Evolutionary conservation across 2,329 filamentous ascomycete genomes (phyloP).

Genomic region (Arthrocladium fulminans): DNA sequence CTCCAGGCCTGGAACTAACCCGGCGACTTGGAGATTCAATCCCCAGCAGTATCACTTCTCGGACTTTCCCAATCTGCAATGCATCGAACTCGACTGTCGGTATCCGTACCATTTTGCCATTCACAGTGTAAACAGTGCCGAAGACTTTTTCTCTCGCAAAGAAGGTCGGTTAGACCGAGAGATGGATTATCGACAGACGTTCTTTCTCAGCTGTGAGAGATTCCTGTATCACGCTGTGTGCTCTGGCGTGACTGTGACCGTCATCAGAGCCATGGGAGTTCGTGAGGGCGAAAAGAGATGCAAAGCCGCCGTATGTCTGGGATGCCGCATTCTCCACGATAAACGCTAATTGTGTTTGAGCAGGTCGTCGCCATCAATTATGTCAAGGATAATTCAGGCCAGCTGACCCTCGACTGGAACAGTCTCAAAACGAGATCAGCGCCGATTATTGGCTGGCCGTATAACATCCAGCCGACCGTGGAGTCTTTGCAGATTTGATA

Average conservation of each 20-base stretch:
- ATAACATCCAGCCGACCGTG: not conserved
- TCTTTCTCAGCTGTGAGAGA: slow-evolving; percentile 5
- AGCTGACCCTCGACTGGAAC: slow-evolving; percentile 4
- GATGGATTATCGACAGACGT: slow-evolving; percentile 3
- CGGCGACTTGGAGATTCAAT: not conserved
- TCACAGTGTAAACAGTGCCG: not conserved
- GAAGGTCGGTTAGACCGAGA: slow-evolving; percentile 1
- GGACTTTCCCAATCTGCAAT: not conserved
- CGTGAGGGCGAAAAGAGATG: not conserved
- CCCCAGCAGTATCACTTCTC: not conserved
- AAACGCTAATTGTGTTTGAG: not conserved
- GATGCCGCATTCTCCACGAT: not conserved
- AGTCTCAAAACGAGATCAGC: slow-evolving; percentile 1
- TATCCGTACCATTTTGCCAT: slow-evolving; percentile 5
- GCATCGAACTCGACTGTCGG: slow-evolving; percentile 6
- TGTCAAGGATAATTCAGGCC: not conserved
- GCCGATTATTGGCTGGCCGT: slow-evolving; percentile 3
- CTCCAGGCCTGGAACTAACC: not conserved
- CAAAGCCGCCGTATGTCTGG: slow-evolving; percentile 1
- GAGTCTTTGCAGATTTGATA: not conserved
- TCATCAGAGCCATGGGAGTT: slow-evolving; percentile 4
- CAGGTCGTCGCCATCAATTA: slow-evolving; percentile 7
- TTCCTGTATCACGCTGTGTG: not conserved
- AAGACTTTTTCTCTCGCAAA: not conserved
- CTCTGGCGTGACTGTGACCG: slow-evolving; percentile 3